Base-by-base conservation (phyloP, 768 basidiomycete species). In the Tulasnella sp. region DNA sequence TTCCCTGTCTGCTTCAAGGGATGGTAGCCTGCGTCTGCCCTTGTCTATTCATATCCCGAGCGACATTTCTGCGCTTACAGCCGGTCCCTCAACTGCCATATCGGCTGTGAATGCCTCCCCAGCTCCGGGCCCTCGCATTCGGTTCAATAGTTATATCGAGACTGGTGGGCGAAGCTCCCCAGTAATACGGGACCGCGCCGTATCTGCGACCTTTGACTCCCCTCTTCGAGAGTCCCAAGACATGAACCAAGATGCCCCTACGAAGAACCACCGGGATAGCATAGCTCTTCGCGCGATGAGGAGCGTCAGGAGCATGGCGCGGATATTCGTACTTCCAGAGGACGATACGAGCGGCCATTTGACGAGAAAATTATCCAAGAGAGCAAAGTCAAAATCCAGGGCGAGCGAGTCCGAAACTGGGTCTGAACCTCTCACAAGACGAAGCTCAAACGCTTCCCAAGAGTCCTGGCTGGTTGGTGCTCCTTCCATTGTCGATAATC, bases 201-300 rank as follows among this genome's bases (percentile, higher is more conserved):
- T n/a, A n/a, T n/a, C n/a, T n/a, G n/a, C n/a, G n/a, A n/a, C n/a
- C n/a, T n/a, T n/a, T n/a, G n/a, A n/a, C n/a, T n/a, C n/a, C n/a
- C n/a, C n/a, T n/a, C n/a, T n/a, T n/a, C n/a, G n/a, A n/a, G n/a
- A n/a, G n/a, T n/a, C n/a, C n/a, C n/a, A n/a, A n/a, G n/a, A n/a
- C n/a, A n/a, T n/a, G n/a, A n/a, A n/a, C n/a, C n/a, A n/a, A n/a
- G n/a, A n/a, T n/a, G n/a, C n/a, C 25, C 17, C 21, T 2, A n/a
- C 46, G 9, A 43, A 36, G 37, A 25, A 32, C 45, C 37, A 55
- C 34, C 77, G 27, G 6, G 78, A 76, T 29, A 86, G 83, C 0
- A 84, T 89, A 40, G 86, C 86, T 0, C 58, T 88, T 27, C 77
- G 86, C 4, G 86, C 86, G 4, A 88, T 89, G 72, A 74, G 82